These are phyloP conservation scores for Chlorella sp. DNA, from an alignment of 139 green algal genomes.

Conservation along the genomic window DNA sequence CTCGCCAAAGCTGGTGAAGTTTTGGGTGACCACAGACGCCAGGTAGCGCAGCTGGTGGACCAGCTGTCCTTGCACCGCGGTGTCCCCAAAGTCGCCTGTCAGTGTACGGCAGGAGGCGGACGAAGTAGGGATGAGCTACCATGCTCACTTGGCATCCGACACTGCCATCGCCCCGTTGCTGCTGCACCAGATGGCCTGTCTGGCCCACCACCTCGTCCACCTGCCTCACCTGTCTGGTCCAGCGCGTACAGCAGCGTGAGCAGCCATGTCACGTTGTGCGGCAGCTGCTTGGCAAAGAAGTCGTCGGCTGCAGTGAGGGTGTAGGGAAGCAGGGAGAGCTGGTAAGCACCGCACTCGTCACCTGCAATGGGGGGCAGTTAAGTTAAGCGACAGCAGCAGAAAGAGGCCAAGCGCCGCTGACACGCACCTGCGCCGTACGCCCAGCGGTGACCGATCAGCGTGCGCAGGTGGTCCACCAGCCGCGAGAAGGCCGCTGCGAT, in stretches of 20 bases:
- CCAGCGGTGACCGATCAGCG: conserved; percentile 56
- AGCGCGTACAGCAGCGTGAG: conserved; percentile 79
- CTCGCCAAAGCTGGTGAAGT: conserved; percentile 79
- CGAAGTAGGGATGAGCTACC: background rate
- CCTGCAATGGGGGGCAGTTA: too few species aligned
- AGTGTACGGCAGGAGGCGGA: background rate
- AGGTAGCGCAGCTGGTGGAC: conserved; percentile 82
- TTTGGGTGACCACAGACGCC: conserved; percentile 76
- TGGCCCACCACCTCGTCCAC: background rate
- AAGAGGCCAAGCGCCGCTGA: too few species aligned
- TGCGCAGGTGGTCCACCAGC: conserved; percentile 49
- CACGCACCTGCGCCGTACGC: conserved; percentile 51
- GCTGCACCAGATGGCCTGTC: background rate
- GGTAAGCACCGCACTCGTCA: background rate
- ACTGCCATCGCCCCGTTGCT: background rate
- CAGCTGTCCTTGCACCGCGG: conserved; percentile 59
- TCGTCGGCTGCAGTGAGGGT: conserved; percentile 60
- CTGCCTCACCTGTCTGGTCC: conserved; percentile 45
- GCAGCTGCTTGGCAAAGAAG: conserved; percentile 85
- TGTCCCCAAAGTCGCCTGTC: conserved; percentile 40
- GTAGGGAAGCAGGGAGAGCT: background rate
- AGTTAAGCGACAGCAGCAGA: too few species aligned
- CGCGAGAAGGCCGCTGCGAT: conserved; percentile 47
- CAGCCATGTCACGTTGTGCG: conserved; percentile 82
- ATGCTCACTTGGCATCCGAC: background rate